phyloP scores from a whole-genome alignment of 2,329 filamentous ascomycete genomes.

The Ceratocystis albifundus region DNA sequence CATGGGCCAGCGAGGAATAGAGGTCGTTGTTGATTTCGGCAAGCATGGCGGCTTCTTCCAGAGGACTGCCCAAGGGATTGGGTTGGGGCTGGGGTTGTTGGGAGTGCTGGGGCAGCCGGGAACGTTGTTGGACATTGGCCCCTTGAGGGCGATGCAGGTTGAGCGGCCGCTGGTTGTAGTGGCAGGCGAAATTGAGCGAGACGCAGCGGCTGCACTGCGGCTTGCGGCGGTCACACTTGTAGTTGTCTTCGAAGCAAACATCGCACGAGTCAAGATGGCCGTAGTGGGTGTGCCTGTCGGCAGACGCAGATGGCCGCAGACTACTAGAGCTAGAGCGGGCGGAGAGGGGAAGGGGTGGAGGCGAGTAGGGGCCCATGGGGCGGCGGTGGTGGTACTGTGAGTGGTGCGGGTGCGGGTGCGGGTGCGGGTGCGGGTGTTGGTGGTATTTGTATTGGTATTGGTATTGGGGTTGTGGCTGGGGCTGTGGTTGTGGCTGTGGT shows the following conservation, averaged over 20 bases:
- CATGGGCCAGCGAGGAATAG: neutral
- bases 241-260: conserved; percentile 1
- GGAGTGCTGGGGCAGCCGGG: neutral
- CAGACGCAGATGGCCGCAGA: neutral
- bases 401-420: neutral
- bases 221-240: neutral
- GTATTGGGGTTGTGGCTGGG: neutral
- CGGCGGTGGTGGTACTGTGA: neutral
- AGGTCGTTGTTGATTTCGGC: conserved; percentile 7
- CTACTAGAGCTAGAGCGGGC: conserved; percentile 7
- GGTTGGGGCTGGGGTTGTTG: neutral
- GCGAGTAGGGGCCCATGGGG: neutral
- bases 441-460: too few species aligned
- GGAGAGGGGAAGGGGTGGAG: conserved; percentile 11
- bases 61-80: neutral
- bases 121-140: neutral
- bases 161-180: conserved; percentile 4
- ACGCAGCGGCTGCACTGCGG: conserved; percentile 13
- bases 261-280: conserved; percentile 7
- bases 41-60: neutral
- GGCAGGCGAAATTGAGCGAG: neutral
- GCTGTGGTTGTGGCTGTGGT: neutral
- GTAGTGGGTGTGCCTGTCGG: neutral
- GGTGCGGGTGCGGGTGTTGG: neutral
- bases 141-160: neutral